Conservation (phyloP, 306 rosid species). For the Corylus heterophylla region DNA sequence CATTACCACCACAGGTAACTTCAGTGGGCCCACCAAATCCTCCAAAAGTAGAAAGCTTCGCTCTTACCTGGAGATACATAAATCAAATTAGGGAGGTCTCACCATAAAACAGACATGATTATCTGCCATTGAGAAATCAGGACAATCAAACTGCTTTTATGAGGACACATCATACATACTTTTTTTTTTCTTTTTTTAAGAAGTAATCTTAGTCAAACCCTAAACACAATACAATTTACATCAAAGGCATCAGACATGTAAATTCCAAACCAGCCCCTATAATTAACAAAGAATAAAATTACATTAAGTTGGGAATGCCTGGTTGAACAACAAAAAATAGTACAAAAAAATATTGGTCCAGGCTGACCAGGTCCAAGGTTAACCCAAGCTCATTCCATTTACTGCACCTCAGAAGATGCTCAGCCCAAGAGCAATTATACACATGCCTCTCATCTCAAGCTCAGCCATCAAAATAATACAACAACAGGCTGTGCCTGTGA, state of each 20-base stretch:
- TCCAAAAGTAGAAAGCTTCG: constrained; percentile 83
- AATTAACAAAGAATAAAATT: neutral
- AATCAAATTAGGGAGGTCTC: constrained; percentile 1
- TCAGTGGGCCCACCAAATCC: constrained; percentile 88
- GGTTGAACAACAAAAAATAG: neutral
- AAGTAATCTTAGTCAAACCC: neutral
- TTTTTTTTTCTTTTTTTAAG: neutral
- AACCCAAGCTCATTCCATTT: neutral
- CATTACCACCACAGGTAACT: constrained; percentile 94
- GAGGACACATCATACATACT: neutral
- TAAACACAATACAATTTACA: neutral
- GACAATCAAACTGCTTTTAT: neutral
- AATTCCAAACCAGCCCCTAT: neutral
- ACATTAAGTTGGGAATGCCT: neutral
- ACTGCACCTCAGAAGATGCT: neutral
- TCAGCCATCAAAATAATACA: neutral
- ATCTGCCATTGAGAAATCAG: neutral
- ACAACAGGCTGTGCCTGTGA: neutral
- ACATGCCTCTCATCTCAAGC: constrained; percentile 13
- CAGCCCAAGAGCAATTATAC: constrained; percentile 8
- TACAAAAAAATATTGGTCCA: neutral
- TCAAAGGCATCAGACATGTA: neutral
- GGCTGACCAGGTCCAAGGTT: neutral
- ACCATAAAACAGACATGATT: neutral
- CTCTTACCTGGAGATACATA: constrained; percentile 61